Conservation (phyloP, 2,329 filamentous ascomycete species). For the Davidsoniella virescens region DNA sequence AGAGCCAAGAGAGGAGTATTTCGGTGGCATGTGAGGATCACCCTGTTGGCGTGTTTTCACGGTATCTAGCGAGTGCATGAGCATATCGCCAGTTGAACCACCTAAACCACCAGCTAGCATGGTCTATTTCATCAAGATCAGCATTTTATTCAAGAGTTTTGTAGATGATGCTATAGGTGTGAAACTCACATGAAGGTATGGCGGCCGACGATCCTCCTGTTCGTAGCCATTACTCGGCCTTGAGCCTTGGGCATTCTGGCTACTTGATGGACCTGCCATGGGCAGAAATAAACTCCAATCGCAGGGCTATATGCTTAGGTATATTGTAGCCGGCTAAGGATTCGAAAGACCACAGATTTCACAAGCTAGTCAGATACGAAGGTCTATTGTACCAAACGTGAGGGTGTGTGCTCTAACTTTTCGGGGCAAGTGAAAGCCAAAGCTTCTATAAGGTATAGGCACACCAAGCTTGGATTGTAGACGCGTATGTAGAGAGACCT, state of each 20-base stretch:
- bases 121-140: constrained; percentile 34
- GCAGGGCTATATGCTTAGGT: too few relatives aligned
- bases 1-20: constrained; percentile 76
- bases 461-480: too few relatives aligned
- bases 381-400: too few relatives aligned
- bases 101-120: constrained; percentile 93
- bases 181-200: constrained; percentile 27
- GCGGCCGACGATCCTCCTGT: constrained; percentile 27
- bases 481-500: too few relatives aligned
- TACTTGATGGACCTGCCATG: constrained; percentile 5
- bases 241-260: constrained; percentile 4
- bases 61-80: constrained; percentile 98
- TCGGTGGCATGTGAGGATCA: constrained; percentile 81
- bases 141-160: not conserved
- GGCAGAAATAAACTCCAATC: not conserved
- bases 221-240: constrained; percentile 17
- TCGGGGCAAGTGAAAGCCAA: too few relatives aligned
- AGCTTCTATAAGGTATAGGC: too few relatives aligned
- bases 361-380: too few relatives aligned
- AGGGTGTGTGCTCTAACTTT: too few relatives aligned
- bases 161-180: not conserved
- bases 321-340: too few relatives aligned
- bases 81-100: constrained; percentile 83
- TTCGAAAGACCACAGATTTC: too few relatives aligned
- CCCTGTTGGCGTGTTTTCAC: constrained; percentile 97